These are phyloP conservation scores for Ophiostoma australiae DNA, from an alignment of 2,329 filamentous ascomycete species.

Conservation along the genomic window DNA sequence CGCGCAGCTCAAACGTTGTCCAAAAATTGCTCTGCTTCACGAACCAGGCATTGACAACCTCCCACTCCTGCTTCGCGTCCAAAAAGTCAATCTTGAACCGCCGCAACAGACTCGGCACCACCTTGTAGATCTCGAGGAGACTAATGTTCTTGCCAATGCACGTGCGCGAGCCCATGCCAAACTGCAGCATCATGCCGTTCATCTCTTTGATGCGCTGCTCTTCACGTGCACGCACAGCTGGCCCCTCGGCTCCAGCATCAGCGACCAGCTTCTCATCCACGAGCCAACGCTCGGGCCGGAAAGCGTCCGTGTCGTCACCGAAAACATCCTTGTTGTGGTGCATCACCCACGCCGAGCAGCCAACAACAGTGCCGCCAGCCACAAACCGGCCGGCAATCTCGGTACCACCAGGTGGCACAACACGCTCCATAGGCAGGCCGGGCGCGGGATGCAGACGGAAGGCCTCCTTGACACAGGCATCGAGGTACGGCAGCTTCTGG, in stretches of 20 bases:
- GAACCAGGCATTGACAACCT: slow-evolving; percentile 58
- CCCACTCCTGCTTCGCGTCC: slow-evolving; percentile 53
- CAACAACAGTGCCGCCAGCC: slow-evolving; percentile 66
- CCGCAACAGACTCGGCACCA: slow-evolving; percentile 57
- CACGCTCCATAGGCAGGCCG: slow-evolving; percentile 66
- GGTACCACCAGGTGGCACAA: slow-evolving; percentile 61
- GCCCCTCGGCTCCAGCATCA: slow-evolving; percentile 14
- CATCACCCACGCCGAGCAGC: slow-evolving; percentile 70
- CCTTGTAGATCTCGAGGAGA: slow-evolving; percentile 59
- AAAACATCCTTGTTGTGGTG: slow-evolving; percentile 65
- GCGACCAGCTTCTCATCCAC: slow-evolving; percentile 37
- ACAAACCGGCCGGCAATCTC: slow-evolving; percentile 60
- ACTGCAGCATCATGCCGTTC: slow-evolving; percentile 67
- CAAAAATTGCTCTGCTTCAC: slow-evolving; percentile 56
- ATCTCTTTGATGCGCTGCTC: slow-evolving; percentile 58
- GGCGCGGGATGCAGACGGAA: slow-evolving; percentile 72
- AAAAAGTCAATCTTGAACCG: slow-evolving; percentile 59
- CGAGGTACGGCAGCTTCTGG: slow-evolving; percentile 68
- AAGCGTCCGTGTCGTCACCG: slow-evolving; percentile 60
- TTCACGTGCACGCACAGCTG: slow-evolving; percentile 35
- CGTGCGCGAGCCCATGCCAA: slow-evolving; percentile 65
- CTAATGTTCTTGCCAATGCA: slow-evolving; percentile 66
- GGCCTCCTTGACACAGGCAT: slow-evolving; percentile 72
- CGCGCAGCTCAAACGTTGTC: slow-evolving; percentile 41
- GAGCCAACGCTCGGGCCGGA: slow-evolving; percentile 64